Evolutionary conservation across 2,329 filamentous ascomycete genomes (phyloP).

Genomic region (Monosporascus sp.): DNA sequence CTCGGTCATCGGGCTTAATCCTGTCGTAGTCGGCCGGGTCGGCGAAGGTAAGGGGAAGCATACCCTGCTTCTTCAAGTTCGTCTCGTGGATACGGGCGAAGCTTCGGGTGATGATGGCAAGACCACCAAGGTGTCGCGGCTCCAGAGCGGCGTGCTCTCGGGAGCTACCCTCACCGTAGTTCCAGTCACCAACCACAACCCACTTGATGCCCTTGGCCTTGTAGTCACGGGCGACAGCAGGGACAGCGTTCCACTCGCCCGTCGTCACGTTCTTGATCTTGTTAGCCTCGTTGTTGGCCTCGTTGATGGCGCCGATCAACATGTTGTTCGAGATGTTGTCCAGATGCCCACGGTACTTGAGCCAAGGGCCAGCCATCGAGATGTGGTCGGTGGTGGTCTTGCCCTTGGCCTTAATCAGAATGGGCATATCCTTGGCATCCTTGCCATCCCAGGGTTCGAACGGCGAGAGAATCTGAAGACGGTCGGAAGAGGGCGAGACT

Average conservation of each 20-base stretch:
- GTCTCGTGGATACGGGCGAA: conserved; percentile 99
- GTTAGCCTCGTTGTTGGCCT: conserved; percentile 94
- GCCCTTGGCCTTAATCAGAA: conserved; percentile 92
- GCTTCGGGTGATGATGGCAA: conserved; percentile 90
- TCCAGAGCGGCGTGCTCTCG: conserved; percentile 98
- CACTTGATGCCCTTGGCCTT: conserved; percentile 94
- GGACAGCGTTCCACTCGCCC: conserved; percentile 80
- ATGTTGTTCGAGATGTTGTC: conserved; percentile 99
- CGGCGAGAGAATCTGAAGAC: conserved; percentile 84
- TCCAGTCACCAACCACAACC: conserved; percentile 99
- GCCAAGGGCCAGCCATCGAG: conserved; percentile 93
- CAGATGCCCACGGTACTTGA: conserved; percentile 97
- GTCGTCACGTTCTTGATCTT: conserved; percentile 90
- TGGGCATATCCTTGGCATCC: conserved; percentile 76
- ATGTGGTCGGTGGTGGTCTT: conserved; percentile 98
- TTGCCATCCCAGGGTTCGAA: conserved; percentile 90
- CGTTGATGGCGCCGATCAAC: conserved; percentile 95
- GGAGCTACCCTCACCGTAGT: conserved; percentile 96
- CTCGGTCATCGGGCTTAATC: conserved; percentile 87
- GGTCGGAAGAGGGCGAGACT: conserved; percentile 84
- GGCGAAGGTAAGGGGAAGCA: conserved; percentile 94
- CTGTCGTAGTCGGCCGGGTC: conserved; percentile 97
- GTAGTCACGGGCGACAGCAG: conserved; percentile 93
- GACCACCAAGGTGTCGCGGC: conserved; percentile 91
- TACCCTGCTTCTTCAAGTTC: conserved; percentile 99